Conservation (phyloP, 1,139 yeast species). For the Pichia sp. region DNA sequence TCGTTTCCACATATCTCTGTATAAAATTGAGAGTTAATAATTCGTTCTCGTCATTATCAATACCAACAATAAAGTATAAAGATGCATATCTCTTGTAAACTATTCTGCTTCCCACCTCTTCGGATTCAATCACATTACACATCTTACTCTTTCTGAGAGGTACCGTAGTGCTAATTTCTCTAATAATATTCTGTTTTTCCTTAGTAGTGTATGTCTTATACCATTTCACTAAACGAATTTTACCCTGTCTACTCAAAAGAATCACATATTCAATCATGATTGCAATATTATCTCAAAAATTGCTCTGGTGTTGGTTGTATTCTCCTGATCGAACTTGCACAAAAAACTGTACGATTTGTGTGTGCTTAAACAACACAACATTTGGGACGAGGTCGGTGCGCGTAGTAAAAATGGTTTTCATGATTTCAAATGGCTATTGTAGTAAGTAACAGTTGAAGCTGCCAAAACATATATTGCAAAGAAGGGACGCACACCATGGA, state of each 20-base stretch:
- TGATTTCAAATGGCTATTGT: too few relatives aligned
- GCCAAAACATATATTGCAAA: too few relatives aligned
- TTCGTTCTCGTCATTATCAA: conserved; percentile 81
- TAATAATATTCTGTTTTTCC: conserved; percentile 74
- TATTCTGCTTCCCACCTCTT: conserved; percentile 43
- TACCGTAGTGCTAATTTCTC: conserved; percentile 81
- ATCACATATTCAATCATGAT: conserved; percentile 55
- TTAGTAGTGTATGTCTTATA: conserved; percentile 72
- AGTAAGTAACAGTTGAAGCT: too few relatives aligned
- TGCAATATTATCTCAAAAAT: background rate
- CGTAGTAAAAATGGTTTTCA: too few relatives aligned
- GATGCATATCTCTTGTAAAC: conserved; percentile 92
- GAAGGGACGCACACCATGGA: background rate
- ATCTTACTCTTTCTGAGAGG: conserved; percentile 82
- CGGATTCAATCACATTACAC: conserved; percentile 82
- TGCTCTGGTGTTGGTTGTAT: too few relatives aligned
- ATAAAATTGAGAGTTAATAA: conserved; percentile 76
- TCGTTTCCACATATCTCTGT: conserved; percentile 91
- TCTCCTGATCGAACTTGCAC: too few relatives aligned
- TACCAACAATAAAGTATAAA: conserved; percentile 79
- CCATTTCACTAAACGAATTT: conserved; percentile 91
- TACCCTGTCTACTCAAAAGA: conserved; percentile 88
- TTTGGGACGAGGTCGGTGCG: too few relatives aligned
- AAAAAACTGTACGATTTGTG: too few relatives aligned
- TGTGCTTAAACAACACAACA: too few relatives aligned